Base-by-base conservation (phyloP, 2,329 filamentous ascomycete genomes). In the Boeremia exigua region DNA sequence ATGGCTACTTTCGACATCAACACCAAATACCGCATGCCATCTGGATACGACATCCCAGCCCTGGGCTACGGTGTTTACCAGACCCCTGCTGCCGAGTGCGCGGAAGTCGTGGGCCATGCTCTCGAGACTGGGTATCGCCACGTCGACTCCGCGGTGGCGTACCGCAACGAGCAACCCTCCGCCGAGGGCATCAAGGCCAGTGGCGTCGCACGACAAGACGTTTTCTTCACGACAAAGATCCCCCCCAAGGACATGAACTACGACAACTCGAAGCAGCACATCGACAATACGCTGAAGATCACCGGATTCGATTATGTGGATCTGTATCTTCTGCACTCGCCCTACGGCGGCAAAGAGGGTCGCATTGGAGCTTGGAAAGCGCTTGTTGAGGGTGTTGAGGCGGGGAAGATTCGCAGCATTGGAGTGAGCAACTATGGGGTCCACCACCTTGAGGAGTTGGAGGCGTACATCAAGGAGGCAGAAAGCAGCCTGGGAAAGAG, bases 141-240 rank as follows among this genome's bases (percentile, higher is more conserved):
- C 65, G 83, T 89, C 40, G 87, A 89, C 74, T 84, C 87, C 0
- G 89, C 89, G 2, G 72, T 75, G 5, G 4, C 86, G 65, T 92
- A 92, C 72, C 82, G 77, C 52, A 92, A 92, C 62, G 89, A 92
- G 70, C 72, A 77, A 11, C 80, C 88, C 65, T 87, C 91, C 32
- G 87, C 88, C 6, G 78, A 84, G 43, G 88, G 88, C 1, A 77
- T 91, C 30, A 79, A 79, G 38, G 70, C 81, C 48, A 86, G 84
- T 1, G 80, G 80, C 0, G 64, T 91, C 9, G 74, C 80, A 2
- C 81, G 87, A 32, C 75, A 80, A 11, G 80, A 89, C 12, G 63
- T 92, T 32, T 92, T 89, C 72, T 77, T 91, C 48, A 91, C 89
- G 0, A 90, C 87, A 39, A 92, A 92, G 76, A 86, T 91, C 51